Evolutionary conservation across 2,329 filamentous ascomycete species (phyloP), one percentile per base, ranked within the genome.

Genomic region (Phialophora macrospora): DNA sequence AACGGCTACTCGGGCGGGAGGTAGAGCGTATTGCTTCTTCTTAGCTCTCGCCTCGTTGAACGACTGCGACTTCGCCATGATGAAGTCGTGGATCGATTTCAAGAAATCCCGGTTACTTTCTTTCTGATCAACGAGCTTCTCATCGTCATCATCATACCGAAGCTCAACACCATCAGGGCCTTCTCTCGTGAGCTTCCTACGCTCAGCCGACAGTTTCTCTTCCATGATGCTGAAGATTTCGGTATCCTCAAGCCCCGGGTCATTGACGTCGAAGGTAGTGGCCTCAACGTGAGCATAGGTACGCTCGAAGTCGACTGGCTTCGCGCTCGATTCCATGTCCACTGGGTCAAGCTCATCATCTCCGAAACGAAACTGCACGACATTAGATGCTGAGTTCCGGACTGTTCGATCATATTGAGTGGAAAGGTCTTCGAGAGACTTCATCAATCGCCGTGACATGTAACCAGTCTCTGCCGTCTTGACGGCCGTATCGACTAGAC

Each of bases 391-490:
- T 0, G 93, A 97, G 30, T 94, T 98, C 63, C 95, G 88, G 0
- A 99, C 94, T 0, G 95, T 99, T 73, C 96, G 87, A 73, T 99
- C 95, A 73, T 99, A 99, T 73, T 93, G 88, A 0, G 91, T 92
- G 0, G 93, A 97, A 2, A 98, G 81, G 82, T 99, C 95, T 76
- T 99, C 95, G 56, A 99, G 80, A 2, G 92, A 97, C 79, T 99
- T 99, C 94, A 99, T 99, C 75, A 99, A 78, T 72, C 95, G 89
- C 80, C 95, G 89, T 69, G 94, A 98, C 95, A 99, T 99, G 80
- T 99, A 99, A 70, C 95, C 95, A 11, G 95, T 99, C 78, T 99
- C 95, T 60, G 95, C 95, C 60, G 95, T 99, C 82, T 99, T 99
- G 80, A 69, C 67, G 67, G 95, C 95, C 1, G 95, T 99, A 85